Conservation (phyloP, 768 basidiomycete genomes). For the Lactarius trivialis region DNA sequence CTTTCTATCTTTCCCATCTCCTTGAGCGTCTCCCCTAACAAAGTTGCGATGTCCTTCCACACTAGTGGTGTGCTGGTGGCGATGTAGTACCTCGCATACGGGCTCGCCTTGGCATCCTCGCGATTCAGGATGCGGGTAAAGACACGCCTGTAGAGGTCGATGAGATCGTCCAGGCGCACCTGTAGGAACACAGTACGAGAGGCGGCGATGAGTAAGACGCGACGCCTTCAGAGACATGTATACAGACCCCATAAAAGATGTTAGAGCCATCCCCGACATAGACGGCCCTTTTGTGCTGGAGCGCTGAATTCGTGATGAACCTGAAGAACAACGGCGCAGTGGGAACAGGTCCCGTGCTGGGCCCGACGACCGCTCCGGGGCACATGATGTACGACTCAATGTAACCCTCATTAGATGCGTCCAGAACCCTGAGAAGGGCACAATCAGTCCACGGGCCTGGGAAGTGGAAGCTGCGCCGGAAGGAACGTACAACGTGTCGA, state of each 20-base stretch:
- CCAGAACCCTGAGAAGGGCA: neutral
- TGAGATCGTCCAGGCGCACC: neutral
- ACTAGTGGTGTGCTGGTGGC: neutral
- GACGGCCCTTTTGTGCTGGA: neutral
- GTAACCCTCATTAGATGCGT: neutral
- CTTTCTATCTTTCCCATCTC: neutral
- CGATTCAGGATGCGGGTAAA: neutral
- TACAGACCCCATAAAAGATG: neutral
- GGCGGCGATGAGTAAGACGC: neutral
- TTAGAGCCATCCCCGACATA: neutral
- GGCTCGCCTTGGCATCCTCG: neutral
- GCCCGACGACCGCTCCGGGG: constrained; percentile 8
- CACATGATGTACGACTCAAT: constrained; percentile 10
- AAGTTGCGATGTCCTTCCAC: neutral
- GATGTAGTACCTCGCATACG: neutral
- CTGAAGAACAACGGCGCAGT: neutral
- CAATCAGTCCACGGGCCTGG: neutral
- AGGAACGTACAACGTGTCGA: constrained; percentile 9
- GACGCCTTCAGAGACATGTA: neutral
- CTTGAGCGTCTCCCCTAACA: neutral
- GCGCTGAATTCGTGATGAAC: neutral
- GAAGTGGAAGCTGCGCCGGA: neutral
- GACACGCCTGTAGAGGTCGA: neutral
- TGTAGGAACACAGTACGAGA: neutral
- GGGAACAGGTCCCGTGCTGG: neutral